Conservation (phyloP, 108 stramenopile genomes). For the Nannochloropsis salina region DNA sequence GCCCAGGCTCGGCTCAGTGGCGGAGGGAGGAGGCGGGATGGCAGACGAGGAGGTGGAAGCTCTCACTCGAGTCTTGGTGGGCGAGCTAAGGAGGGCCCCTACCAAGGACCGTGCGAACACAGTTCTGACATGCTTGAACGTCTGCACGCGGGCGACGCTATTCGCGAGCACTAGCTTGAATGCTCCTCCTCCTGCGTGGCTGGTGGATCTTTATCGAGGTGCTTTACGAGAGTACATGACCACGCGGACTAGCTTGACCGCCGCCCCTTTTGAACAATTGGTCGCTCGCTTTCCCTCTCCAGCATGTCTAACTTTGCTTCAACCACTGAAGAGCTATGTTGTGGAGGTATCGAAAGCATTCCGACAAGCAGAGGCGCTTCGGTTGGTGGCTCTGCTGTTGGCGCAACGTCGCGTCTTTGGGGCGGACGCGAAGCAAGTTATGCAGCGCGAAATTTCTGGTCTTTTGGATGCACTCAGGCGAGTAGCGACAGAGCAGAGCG, state of each 20-base stretch:
- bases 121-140: not conserved
- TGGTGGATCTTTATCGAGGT: not conserved
- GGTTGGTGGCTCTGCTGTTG: not conserved
- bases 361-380: not conserved
- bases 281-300: not conserved
- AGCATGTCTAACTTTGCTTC: not conserved
- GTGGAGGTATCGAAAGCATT: not conserved
- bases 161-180: not conserved
- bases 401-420: not conserved
- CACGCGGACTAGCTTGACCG: not conserved
- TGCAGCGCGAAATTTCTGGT: not conserved
- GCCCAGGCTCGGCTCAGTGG: not conserved
- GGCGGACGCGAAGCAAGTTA: not conserved
- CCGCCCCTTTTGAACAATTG: not conserved
- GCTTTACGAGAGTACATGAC: conserved; percentile 17
- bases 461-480: not conserved
- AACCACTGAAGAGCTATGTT: not conserved
- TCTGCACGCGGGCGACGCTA: not conserved
- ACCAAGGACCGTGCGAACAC: not conserved
- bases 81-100: not conserved
- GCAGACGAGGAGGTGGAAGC: not conserved
- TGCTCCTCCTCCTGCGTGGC: conserved; percentile 1
- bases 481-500: not conserved
- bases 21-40: not conserved
- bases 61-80: not conserved